Base-by-base conservation (phyloP, 495 filamentous ascomycete genomes). In the Hypoxylon lenormandii region DNA sequence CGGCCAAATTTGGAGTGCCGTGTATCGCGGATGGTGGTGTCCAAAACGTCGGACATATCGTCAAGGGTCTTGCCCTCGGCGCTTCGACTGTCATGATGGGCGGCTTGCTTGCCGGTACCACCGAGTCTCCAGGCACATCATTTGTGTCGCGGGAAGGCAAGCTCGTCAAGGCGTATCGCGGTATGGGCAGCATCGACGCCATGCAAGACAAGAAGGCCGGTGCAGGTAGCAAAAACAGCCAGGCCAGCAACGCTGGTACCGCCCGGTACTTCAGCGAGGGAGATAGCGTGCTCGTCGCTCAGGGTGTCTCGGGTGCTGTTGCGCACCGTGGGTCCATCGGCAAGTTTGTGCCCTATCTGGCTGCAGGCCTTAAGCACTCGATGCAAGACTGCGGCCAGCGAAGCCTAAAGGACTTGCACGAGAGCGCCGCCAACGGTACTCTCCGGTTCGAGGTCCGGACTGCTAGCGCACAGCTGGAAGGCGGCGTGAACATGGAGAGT, bases 71-170 rank as follows among this genome's bases (percentile, higher is more conserved):
- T 62, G 91, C 95, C 33, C 87, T 97, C 60, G 95, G 95, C 65
- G 95, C 95, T 46, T 92, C 91, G 13, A 96, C 94, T 16, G 89
- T 99, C 78, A 99, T 99, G 95, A 99, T 99, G 95, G 95, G 95
- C 64, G 95, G 95, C 78, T 86, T 99, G 26, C 87, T 99, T 63
- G 95, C 95, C 37, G 95, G 96, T 78, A 98, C 95, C 49, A 97
- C 96, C 49, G 95, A 99, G 81, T 97, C 93, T 10, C 95, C 95
- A 21, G 95, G 95, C 37, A 93, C 96, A 65, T 99, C 97, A 72
- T 97, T 94, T 74, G 92, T 99, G 63, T 93, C 91, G 74, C 88
- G 89, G 50, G 95, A 97, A 77, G 95, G 95, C 23, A 92, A 97
- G 85, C 88, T 99, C 28, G 94, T 98, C 78, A 99, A 99, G 85